phyloP scores from a whole-genome alignment of 139 green algal species.

The Medakamo hakoo region DNA sequence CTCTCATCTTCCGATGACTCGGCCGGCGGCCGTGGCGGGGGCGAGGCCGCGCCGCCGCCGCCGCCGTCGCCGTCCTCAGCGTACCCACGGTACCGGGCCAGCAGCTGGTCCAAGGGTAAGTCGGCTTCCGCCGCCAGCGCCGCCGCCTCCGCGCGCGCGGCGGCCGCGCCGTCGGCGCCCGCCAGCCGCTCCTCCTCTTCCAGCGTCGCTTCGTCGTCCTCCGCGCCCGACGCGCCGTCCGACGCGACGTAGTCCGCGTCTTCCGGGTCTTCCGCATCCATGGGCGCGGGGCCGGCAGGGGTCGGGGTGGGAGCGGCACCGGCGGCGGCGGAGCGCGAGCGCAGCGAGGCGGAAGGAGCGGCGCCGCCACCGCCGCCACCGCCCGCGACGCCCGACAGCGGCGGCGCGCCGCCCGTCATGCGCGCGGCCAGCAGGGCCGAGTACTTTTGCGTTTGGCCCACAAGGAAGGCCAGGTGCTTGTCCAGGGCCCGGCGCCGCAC shows the following conservation, averaged over 20 bases:
- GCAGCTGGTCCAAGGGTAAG: conserved; percentile 70
- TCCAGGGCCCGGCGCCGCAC: conserved; percentile 56
- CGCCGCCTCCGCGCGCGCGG: conserved; percentile 8
- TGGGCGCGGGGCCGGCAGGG: too few relatives aligned
- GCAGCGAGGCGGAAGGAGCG: neutral
- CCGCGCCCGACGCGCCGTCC: conserved; percentile 12
- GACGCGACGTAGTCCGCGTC: conserved; percentile 1
- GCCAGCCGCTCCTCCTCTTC: conserved; percentile 44
- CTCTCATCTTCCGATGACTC: conserved; percentile 7
- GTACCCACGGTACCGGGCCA: conserved; percentile 50
- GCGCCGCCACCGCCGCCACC: neutral
- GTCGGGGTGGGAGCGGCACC: conserved; percentile 2
- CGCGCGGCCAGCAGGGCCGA: conserved; percentile 62
- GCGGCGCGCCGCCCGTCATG: conserved; percentile 17
- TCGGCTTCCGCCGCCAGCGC: conserved; percentile 62
- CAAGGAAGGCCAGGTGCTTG: conserved; percentile 78
- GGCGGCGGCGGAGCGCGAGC: neutral
- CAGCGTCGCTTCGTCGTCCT: conserved; percentile 47
- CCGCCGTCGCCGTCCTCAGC: neutral
- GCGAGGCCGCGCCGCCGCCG: neutral
- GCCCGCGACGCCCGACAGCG: neutral
- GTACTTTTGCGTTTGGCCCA: conserved; percentile 91
- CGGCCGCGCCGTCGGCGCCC: conserved; percentile 15
- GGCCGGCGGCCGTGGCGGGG: too few relatives aligned
- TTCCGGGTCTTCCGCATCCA: neutral